Evolutionary conservation across 73 alveolate species (phyloP).

Genomic region (Paramecium sexaurelia): DNA sequence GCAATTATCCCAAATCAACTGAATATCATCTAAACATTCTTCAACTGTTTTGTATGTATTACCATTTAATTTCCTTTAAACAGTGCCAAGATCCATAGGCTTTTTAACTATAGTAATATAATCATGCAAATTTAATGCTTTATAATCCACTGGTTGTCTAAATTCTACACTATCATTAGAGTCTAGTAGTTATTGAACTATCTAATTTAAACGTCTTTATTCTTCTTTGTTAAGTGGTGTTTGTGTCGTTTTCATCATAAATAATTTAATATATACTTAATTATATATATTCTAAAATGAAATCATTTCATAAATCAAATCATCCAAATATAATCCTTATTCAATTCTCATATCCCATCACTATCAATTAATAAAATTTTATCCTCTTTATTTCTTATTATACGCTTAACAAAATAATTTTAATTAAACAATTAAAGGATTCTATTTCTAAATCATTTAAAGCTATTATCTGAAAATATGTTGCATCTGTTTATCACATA

Average conservation of each 20-base stretch:
- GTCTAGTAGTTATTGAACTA: slow-evolving; percentile 43
- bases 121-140: slow-evolving; percentile 70
- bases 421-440: no score
- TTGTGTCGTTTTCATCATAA: neutral
- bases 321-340: no score
- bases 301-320: no score
- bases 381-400: no score
- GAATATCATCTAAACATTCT: slow-evolving; percentile 70
- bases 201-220: slow-evolving; percentile 43
- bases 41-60: slow-evolving; percentile 61
- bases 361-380: no score
- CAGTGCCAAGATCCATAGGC: slow-evolving; percentile 81
- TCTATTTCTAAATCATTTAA: no score
- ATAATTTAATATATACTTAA: neutral
- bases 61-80: slow-evolving; percentile 67
- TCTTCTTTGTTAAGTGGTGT: slow-evolving; percentile 58
- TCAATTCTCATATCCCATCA: no score
- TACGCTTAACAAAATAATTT: no score
- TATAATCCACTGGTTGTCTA: slow-evolving; percentile 71
- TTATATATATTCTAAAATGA: neutral
- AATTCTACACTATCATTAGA: slow-evolving; percentile 66
- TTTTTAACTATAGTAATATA: slow-evolving; percentile 73
- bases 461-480: no score
- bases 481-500: no score
- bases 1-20: slow-evolving; percentile 80